Evolutionary conservation across 768 basidiomycete genomes (phyloP), one percentile per base, ranked within the genome.

Genomic region (Amanita subjunquillea): DNA sequence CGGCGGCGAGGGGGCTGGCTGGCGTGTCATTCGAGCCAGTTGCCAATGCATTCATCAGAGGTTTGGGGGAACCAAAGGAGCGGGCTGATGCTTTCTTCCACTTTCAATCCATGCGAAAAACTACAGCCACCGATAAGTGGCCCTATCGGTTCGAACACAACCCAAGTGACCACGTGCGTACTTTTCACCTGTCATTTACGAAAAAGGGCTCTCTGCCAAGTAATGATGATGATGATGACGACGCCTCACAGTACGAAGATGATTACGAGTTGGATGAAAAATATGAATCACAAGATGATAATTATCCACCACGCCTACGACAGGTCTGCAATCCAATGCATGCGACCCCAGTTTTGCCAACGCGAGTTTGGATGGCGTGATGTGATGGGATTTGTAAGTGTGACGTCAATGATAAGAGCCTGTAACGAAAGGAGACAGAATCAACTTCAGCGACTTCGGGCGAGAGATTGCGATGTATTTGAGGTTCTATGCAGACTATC

Each of bases 321-420:
- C 9, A 8, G 48, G 17, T 27, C 8, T 29, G n/a, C 38, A 50
- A n/a, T 40, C 37, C 15, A 50, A 50, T 40, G 37, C 48, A 13
- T 38, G 27, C 29, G n/a, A 38, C n/a, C n/a, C 17, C 38, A 40
- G 25, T 29, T 40, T 17, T 27, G 0, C 30, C 74, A 37, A 87
- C 83, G 1, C 73, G 78, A 34, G 72, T 86, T 51, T 79, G 83
- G 76, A 72, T 78, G 30, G 84, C 90, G 1, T 65, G 92, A 17
- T 82, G 1, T 65, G 92, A 17, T 82, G 77, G 80, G 88, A 92
- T 63, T 77, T 75, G 74, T 76, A 41, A 43, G 73, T 69, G 12
- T 30, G 34, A 15, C 17, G 17, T 30, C 15, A 22, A 13, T 29
- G 10, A 20, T n/a, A 17, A 29, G n/a, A 9, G 43, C 22, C 4